phyloP scores from a whole-genome alignment of 1,139 yeast genomes.

The Lodderomyces jiufengensis region DNA sequence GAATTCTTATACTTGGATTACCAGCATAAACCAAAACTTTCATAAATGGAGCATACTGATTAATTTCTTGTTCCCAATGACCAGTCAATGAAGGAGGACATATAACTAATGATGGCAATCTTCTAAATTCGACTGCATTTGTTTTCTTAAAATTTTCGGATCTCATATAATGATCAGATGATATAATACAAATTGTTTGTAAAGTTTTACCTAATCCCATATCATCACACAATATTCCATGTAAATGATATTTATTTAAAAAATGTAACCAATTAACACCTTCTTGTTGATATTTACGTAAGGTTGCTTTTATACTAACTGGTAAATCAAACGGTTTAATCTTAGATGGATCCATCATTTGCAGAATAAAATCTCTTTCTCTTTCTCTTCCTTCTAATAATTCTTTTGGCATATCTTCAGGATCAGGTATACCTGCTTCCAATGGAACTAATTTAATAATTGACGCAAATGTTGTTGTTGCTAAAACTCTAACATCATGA shows the following conservation, averaged over 20 bases:
- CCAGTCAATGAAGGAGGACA: constrained; percentile 98
- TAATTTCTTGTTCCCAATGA: constrained; percentile 96
- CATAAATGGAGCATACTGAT: constrained; percentile 86
- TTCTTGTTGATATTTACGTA: constrained; percentile 94
- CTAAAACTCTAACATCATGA: constrained; percentile 80
- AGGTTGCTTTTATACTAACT: constrained; percentile 85
- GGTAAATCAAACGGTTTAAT: constrained; percentile 87
- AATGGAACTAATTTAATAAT: constrained; percentile 93
- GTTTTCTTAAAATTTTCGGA: constrained; percentile 64
- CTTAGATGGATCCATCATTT: constrained; percentile 97
- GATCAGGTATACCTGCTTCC: constrained; percentile 97
- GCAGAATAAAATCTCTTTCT: constrained; percentile 91
- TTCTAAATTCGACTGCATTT: constrained; percentile 62
- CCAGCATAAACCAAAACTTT: constrained; percentile 88
- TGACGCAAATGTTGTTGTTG: constrained; percentile 95
- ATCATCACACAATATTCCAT: constrained; percentile 97
- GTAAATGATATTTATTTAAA: constrained; percentile 88
- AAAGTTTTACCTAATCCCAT: constrained; percentile 98
- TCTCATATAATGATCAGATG: constrained; percentile 91
- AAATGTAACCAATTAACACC: constrained; percentile 99
- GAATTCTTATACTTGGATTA: constrained; percentile 70
- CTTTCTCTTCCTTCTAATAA: constrained; percentile 85
- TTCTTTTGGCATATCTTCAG: constrained; percentile 84
- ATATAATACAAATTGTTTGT: constrained; percentile 94
- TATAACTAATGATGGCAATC: constrained; percentile 77